These are phyloP conservation scores for Moesziomyces sp. DNA, from an alignment of 1,284 basidiomycete genomes.

Conservation along the genomic window DNA sequence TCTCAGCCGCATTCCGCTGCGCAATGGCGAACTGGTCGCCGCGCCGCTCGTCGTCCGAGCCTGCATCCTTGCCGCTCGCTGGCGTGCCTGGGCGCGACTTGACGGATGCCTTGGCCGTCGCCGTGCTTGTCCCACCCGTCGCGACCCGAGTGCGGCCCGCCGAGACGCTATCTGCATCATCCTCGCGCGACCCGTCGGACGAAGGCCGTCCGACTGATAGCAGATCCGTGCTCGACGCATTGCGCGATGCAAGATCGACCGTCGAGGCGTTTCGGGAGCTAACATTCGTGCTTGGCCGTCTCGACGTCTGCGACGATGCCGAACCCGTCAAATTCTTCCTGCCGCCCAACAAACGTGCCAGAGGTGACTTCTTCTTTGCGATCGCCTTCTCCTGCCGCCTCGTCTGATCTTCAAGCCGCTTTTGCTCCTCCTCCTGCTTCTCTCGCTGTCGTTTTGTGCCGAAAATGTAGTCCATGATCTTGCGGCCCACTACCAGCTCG, in stretches of 20 bases:
- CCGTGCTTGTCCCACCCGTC: background rate
- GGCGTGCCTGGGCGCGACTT: conserved; percentile 33
- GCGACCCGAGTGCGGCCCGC: conserved; percentile 11
- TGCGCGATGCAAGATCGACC: conserved; percentile 3
- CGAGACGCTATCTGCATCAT: conserved; percentile 16
- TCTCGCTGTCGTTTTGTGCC: conserved; percentile 62
- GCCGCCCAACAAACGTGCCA: conserved; percentile 37
- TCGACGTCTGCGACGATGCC: conserved; percentile 6
- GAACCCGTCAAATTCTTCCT: conserved; percentile 17
- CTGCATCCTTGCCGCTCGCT: conserved; percentile 13
- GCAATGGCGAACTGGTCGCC: conserved; percentile 51
- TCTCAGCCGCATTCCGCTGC: conserved; percentile 65
- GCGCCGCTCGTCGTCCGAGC: conserved; percentile 14
- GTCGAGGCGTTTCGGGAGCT: conserved; percentile 20
- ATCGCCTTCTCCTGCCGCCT: conserved; percentile 9
- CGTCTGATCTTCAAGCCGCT: conserved; percentile 21
- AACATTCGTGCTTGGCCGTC: conserved; percentile 8
- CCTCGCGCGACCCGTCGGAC: conserved; percentile 31
- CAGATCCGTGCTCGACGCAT: conserved; percentile 17
- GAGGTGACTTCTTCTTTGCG: conserved; percentile 42
- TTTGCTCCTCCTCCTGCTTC: conserved; percentile 46
- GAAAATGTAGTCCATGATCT: conserved; percentile 89
- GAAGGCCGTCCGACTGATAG: conserved; percentile 15
- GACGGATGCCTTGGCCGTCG: conserved; percentile 11
- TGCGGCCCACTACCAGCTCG: conserved; percentile 81